phyloP scores from a whole-genome alignment of 352 stramenopile species.

The Achlya hypogyna region DNA sequence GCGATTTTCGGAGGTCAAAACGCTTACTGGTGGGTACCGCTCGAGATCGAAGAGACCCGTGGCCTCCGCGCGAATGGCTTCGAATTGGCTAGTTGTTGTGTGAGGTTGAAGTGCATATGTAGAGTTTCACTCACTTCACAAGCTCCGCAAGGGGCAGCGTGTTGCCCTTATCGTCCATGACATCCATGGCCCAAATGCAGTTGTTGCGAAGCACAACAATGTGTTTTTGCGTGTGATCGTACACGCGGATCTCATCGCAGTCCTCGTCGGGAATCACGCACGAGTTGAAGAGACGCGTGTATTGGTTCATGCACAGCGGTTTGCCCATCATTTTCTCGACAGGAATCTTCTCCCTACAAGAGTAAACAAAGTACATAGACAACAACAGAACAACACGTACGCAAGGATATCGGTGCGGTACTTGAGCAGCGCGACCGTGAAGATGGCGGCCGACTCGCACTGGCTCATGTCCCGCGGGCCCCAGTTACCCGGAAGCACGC shows the following conservation, averaged over 20 bases:
- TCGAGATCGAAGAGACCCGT: constrained; percentile 80
- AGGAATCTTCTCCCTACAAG: constrained; percentile 77
- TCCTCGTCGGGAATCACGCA: constrained; percentile 90
- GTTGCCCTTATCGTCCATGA: constrained; percentile 63
- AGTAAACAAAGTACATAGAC: background rate
- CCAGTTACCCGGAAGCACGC: constrained; percentile 91
- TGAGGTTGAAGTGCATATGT: background rate
- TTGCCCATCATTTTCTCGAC: constrained; percentile 90
- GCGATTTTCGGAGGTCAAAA: constrained; percentile 92
- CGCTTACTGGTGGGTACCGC: constrained; percentile 83
- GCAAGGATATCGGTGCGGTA: constrained; percentile 89
- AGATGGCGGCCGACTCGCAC: constrained; percentile 80
- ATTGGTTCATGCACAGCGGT: constrained; percentile 91
- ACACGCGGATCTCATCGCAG: constrained; percentile 77
- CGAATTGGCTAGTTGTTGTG: constrained; percentile 70
- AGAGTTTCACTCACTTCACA: constrained; percentile 46
- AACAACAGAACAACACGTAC: constrained; percentile 29
- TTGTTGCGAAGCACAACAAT: constrained; percentile 90
- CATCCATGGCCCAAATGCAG: constrained; percentile 78
- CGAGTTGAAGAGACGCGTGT: constrained; percentile 94
- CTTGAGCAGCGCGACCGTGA: constrained; percentile 77
- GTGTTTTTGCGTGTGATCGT: constrained; percentile 87
- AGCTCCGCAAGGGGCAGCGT: constrained; percentile 69
- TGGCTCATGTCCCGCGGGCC: constrained; percentile 87
- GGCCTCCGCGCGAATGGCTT: constrained; percentile 75